A percentile compares a stretch with the other conserved stretches of the same genome.
Evolutionary conservation across 2,329 filamentous ascomycete genomes (phyloP).

Genomic region (Colletotrichum theobromicola): DNA sequence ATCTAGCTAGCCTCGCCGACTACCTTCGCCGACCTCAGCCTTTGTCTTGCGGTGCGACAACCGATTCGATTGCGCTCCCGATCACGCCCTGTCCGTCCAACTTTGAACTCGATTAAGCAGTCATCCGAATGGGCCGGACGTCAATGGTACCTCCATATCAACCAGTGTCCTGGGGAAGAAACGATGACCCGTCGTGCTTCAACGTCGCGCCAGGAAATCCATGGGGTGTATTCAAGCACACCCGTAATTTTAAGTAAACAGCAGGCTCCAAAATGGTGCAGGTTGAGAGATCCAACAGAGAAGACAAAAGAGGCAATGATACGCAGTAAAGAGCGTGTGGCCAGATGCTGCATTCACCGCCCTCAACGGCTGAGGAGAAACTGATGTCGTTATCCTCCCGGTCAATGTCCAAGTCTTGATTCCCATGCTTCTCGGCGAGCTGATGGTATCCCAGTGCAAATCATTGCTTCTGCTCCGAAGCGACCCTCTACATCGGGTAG

Average conservation of each 20-base stretch:
- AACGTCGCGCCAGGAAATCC: not conserved
- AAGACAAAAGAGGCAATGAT: not conserved
- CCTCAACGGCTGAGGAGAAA: accelerated
- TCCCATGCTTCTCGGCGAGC: not conserved
- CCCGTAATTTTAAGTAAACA: not conserved
- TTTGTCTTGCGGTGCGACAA: not conserved
- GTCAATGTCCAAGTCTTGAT: not conserved
- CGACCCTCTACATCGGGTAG: not conserved
- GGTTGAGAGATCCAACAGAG: not conserved
- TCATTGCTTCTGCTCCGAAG: not conserved
- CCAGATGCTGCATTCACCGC: not conserved
- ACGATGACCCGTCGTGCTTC: not conserved
- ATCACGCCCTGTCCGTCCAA: not conserved
- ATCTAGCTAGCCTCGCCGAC: not conserved
- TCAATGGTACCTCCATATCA: not conserved
- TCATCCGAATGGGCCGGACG: not conserved
- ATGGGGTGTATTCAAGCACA: not conserved
- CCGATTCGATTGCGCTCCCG: not conserved
- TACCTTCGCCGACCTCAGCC: not conserved
- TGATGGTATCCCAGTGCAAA: not conserved
- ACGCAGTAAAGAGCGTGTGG: not conserved
- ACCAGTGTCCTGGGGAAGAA: not conserved
- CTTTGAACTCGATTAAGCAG: not conserved
- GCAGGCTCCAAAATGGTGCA: not conserved
- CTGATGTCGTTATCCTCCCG: not conserved